These are phyloP conservation scores for Tolypocladium pustulatum DNA, from an alignment of 2,329 filamentous ascomycete genomes.

Conservation along the genomic window DNA sequence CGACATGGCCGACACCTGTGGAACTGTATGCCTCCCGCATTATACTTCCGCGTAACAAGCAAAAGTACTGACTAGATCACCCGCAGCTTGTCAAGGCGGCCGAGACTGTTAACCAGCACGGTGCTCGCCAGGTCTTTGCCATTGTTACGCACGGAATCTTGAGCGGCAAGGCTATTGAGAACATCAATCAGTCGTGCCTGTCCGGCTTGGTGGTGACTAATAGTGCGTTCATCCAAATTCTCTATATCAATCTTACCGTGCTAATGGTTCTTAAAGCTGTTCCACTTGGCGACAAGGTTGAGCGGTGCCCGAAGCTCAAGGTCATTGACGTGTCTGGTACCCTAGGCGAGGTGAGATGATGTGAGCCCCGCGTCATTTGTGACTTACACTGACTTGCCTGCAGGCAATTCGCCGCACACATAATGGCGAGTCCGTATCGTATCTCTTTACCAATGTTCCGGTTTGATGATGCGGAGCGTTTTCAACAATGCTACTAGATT, in stretches of 20 bases:
- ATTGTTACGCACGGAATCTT: constrained; percentile 94
- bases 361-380: background rate
- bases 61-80: background rate
- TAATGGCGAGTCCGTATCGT: constrained; percentile 55
- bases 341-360: constrained; percentile 44
- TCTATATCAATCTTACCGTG: background rate
- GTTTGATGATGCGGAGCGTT: constrained; percentile 19
- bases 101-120: constrained; percentile 76
- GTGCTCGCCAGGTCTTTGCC: constrained; percentile 79
- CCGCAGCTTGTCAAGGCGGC: constrained; percentile 63
- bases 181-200: constrained; percentile 67
- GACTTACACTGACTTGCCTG: constrained; percentile 1
- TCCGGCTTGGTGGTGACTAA: constrained; percentile 82
- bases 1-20: constrained; percentile 96
- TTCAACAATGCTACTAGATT: constrained; percentile 6
- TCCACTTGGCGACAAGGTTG: constrained; percentile 63
- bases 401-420: constrained; percentile 58
- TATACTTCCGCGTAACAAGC: background rate
- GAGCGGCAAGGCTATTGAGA: constrained; percentile 79
- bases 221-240: constrained; percentile 30
- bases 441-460: constrained; percentile 58
- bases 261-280: constrained; percentile 21
- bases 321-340: constrained; percentile 90
- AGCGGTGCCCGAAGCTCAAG: constrained; percentile 67
- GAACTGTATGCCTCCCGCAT: constrained; percentile 41